Base-by-base conservation (phyloP, 129 eudicot genomes). In the Pseudognaphalium luteoalbum region DNA sequence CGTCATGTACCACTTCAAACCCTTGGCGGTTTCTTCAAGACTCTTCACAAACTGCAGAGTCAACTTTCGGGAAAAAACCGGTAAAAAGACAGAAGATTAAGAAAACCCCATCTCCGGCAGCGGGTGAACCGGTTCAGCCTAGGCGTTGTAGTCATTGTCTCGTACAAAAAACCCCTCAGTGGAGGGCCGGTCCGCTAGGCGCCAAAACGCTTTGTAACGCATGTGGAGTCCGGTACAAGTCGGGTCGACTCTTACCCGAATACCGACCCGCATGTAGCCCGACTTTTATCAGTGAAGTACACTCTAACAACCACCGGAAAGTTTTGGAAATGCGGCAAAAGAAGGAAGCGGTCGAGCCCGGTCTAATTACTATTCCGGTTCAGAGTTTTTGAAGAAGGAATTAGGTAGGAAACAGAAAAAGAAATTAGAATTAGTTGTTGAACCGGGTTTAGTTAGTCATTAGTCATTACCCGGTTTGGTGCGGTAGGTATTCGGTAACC, bases 131-230 rank as follows among this genome's bases (percentile, higher is more conserved):
- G 89, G 72, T 15, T 85, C 87, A 68, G 82, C 87, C 89, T 6
- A 66, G 96, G 83, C 86, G 92, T 41, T 91, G 97, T 76, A 87
- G 86, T 42, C 97, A 91, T 64, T 91, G 97, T 60, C 76, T 76
- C 0, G 97, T 89, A 1, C 91, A 90, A 41, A 95, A 95, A 80
- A 95, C 99, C 35, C 99, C 99, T 6, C 99, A 95, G 84, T 95
- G 99, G 99, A 81, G 99, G 74, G 87, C 99, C 83, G 99, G 99
- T 21, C 99, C 99, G 2, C 81, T 84, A 2, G 99, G 99, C 9
- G 81, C 96, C 20, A 95, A 95, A 75, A 95, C 99, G 12, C 92
- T 95, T 4, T 95, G 99, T 68, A 95, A 95, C 33, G 99, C 99
- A 0, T 94, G 99, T 66, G 99, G 99, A 4, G 99, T 94, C 19